Evolutionary conservation across 371 early-diverging fungal species (phyloP).

Genomic region (Mucor sp.): DNA sequence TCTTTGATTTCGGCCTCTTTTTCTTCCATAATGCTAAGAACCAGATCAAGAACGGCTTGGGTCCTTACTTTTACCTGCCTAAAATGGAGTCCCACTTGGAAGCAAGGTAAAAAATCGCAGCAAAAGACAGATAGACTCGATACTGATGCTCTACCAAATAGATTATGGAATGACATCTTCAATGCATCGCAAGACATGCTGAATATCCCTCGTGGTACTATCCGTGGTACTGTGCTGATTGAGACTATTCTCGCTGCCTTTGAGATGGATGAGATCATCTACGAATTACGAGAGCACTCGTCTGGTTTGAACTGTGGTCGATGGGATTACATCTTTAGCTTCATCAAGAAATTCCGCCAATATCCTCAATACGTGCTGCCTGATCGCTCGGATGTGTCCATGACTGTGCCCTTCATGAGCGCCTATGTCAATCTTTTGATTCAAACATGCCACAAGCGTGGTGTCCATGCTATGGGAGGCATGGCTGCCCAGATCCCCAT

Average conservation of each 20-base stretch:
- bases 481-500: slow-evolving; percentile 99
- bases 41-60: slow-evolving; percentile 78
- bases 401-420: slow-evolving; percentile 97
- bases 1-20: slow-evolving; percentile 96
- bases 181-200: slow-evolving; percentile 91
- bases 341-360: slow-evolving; percentile 94
- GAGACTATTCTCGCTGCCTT: slow-evolving; percentile 96
- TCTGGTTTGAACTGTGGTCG: slow-evolving; percentile 97
- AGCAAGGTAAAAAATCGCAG: slow-evolving; percentile 57
- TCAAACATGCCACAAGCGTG: slow-evolving; percentile 96
- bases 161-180: slow-evolving; percentile 97
- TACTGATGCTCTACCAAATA: not conserved
- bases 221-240: slow-evolving; percentile 94
- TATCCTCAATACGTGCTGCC: slow-evolving; percentile 86
- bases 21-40: slow-evolving; percentile 95
- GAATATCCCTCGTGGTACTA: slow-evolving; percentile 90
- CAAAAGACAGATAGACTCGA: not conserved
- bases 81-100: slow-evolving; percentile 97
- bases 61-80: slow-evolving; percentile 98
- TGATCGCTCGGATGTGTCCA: slow-evolving; percentile 86
- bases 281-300: slow-evolving; percentile 95
- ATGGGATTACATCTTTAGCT: slow-evolving; percentile 98
- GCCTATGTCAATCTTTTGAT: slow-evolving; percentile 89
- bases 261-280: slow-evolving; percentile 99
- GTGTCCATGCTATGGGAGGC: slow-evolving; percentile 98